Base-by-base conservation (phyloP, 2,329 filamentous ascomycete genomes). In the Bertia moriformis region DNA sequence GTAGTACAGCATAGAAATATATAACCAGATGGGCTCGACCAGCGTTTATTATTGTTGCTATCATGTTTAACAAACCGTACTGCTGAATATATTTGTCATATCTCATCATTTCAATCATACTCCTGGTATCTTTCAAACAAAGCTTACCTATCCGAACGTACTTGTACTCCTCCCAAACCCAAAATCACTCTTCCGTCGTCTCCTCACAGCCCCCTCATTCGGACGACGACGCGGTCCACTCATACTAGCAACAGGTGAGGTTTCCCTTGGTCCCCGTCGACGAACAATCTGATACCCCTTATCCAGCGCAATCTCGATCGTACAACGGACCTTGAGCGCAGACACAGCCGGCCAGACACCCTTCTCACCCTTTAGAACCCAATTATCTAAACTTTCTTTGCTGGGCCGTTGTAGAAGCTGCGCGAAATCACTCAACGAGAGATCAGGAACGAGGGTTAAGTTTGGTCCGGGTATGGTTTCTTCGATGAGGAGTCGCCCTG, bases 331-430 rank as follows among this genome's bases (percentile, higher is more conserved):
- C 48, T 81, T 80, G 44, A 96, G 59, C 13, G 87, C 85, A 20
- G 78, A 78, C 3, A 94, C 75, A 2, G 86, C 84, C 0, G 88
- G 89, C 88, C 89, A 96, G 0, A 94, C 86, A 46, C 83, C 88
- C 44, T 78, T 65, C 59, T 96, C 89, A 1, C 89, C 89, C 40
- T 81, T 71, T 20, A 78, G 58, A 40, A 93, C 87, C 89, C 88
- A 95, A 48, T 89, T 83, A 42, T 85, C 76, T 3, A 95, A 62
- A 5, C 75, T 78, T 42, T 80, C 74, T 39, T 73, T 67, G 0
- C 81, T 89, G 1, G 87, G 87, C 19, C 82, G 84, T 55, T 93
- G 83, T n/a, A 95, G 68, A 22, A 95, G 61, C 22, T 80, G 72
- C 32, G 79, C 62, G 52, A 93, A 86, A 57, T 95, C 88, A 1